A percentile compares a stretch with the other conserved stretches of the same genome.
phyloP scores from a whole-genome alignment of 805 yeast genomes.

The Candida lessepsii region DNA sequence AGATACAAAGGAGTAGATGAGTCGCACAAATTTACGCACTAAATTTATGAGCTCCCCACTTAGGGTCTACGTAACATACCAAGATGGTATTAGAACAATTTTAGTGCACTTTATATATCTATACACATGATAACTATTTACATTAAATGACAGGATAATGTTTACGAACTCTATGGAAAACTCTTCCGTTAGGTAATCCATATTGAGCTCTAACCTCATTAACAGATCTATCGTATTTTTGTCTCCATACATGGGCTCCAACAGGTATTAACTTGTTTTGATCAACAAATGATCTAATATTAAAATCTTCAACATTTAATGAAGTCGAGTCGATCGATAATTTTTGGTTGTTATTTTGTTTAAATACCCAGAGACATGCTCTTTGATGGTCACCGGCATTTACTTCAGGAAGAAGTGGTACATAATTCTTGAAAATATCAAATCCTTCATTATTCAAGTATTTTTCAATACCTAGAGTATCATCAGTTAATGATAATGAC shows the following conservation, averaged over 20 bases:
- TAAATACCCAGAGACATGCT: conserved; percentile 85
- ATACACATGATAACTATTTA: background rate
- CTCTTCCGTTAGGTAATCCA: conserved; percentile 73
- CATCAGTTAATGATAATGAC: conserved; percentile 54
- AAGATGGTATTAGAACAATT: too few species aligned
- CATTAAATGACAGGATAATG: conserved; percentile 22
- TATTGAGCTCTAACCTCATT: conserved; percentile 64
- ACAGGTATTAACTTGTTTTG: conserved; percentile 62
- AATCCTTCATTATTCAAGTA: conserved; percentile 27
- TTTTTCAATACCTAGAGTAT: conserved; percentile 49
- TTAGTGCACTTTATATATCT: too few species aligned
- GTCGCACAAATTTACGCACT: too few species aligned
- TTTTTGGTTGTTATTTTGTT: conserved; percentile 48
- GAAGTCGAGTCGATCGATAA: conserved; percentile 14
- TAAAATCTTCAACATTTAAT: conserved; percentile 39
- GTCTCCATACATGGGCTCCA: conserved; percentile 93
- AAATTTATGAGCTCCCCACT: too few species aligned
- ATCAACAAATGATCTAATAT: conserved; percentile 67
- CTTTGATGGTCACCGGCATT: conserved; percentile 75
- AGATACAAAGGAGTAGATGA: too few species aligned
- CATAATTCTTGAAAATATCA: conserved; percentile 52
- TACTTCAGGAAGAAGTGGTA: conserved; percentile 87
- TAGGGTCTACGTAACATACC: too few species aligned
- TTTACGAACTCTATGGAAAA: conserved; percentile 63
- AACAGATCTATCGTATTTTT: conserved; percentile 75